phyloP scores from a whole-genome alignment of 371 early-diverging fungal genomes.

The Syncephalis fuscata region DNA sequence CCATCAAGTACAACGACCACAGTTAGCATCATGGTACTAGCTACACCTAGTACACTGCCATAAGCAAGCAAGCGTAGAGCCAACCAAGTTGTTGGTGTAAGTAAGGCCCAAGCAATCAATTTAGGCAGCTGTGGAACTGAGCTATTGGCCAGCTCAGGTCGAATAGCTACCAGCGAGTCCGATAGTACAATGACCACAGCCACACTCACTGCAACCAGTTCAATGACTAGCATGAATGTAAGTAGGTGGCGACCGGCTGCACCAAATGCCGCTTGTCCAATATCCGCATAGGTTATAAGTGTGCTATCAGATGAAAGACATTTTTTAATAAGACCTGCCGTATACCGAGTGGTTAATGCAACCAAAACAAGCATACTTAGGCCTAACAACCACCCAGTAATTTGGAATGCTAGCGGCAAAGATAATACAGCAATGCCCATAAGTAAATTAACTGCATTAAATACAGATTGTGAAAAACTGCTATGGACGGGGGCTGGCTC shows the following conservation, averaged over 20 bases:
- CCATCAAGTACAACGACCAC: conserved; percentile 29
- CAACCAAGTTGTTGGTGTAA: conserved; percentile 15
- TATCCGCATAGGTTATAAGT: conserved; percentile 39
- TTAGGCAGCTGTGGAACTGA: conserved; percentile 4
- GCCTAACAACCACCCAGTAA: conserved; percentile 47
- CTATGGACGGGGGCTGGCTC: background rate
- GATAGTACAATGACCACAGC: conserved; percentile 29
- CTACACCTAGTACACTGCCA: conserved; percentile 26
- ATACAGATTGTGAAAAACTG: conserved; percentile 7
- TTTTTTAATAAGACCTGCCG: conserved; percentile 40
- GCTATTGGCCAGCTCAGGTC: conserved; percentile 9
- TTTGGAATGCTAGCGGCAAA: conserved; percentile 38
- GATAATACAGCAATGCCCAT: conserved; percentile 8
- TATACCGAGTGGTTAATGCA: conserved; percentile 33
- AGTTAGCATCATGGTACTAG: conserved; percentile 23
- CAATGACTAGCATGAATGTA: conserved; percentile 34
- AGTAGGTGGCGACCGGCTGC: conserved; percentile 26
- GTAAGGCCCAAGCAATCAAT: conserved; percentile 7
- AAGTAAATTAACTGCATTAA: conserved; percentile 8
- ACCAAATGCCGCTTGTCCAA: conserved; percentile 39
- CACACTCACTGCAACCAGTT: conserved; percentile 41
- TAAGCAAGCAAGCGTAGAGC: conserved; percentile 25
- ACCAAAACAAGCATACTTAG: conserved; percentile 30
- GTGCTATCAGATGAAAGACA: conserved; percentile 30
- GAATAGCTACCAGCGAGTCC: conserved; percentile 27